Percentiles rank a stretch among this genome's conserved stretches.
phyloP scores from a whole-genome alignment of 164 flowering plant species.

The Vitis amurensis region DNA sequence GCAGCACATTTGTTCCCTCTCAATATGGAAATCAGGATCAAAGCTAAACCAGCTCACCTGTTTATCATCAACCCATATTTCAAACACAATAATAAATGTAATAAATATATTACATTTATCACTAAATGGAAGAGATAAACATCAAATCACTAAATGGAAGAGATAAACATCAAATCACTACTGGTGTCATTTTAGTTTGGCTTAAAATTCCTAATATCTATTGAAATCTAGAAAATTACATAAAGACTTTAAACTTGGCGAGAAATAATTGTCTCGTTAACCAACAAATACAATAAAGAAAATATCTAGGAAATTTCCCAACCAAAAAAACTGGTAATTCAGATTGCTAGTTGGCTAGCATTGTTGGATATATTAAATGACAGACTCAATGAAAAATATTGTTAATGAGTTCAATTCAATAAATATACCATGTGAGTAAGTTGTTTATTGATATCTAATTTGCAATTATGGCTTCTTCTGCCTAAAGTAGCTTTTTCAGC shows the following conservation, averaged over 20 bases:
- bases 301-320: no score
- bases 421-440: background rate
- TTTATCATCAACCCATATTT: slow-evolving; percentile 11
- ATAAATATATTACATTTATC: no score
- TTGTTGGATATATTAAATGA: background rate
- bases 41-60: slow-evolving; percentile 96
- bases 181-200: background rate
- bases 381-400: background rate
- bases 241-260: no score
- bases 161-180: background rate
- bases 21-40: slow-evolving; percentile 86
- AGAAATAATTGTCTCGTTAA: no score
- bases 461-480: no score
- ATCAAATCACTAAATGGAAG: no score
- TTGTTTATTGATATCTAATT: background rate
- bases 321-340: no score
- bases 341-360: background rate
- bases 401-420: no score
- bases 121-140: no score
- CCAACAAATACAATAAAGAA: no score
- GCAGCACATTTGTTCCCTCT: slow-evolving; percentile 97
- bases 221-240: no score
- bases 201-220: background rate
- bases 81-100: slow-evolving; percentile 1
- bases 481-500: no score